phyloP scores from a whole-genome alignment of 106 monocot species.

The Amphibolis antarctica region DNA sequence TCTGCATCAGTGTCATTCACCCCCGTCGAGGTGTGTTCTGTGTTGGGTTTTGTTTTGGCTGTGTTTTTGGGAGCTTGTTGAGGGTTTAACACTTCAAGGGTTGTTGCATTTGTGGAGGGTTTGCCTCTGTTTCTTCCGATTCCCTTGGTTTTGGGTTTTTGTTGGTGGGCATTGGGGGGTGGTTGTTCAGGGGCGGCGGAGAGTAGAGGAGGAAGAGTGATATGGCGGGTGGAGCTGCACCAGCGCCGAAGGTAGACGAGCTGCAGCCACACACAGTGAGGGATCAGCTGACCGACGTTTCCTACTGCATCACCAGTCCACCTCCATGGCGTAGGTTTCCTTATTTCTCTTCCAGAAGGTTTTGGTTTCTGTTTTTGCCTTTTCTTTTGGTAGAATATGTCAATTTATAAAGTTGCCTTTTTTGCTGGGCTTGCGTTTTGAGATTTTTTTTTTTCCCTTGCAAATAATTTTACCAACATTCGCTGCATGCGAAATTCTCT shows the following conservation, averaged over 20 bases:
- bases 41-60: no score
- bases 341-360: neutral
- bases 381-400: neutral
- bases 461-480: no score
- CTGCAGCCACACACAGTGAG: conserved; percentile 31
- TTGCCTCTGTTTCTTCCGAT: neutral
- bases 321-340: conserved; percentile 36
- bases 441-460: no score
- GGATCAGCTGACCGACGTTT: conserved; percentile 30
- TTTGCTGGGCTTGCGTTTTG: neutral
- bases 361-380: neutral
- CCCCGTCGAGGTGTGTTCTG: no score
- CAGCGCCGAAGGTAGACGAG: conserved; percentile 25
- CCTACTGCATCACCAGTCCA: conserved; percentile 40
- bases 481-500: no score
- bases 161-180: neutral
- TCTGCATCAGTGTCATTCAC: no score
- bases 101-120: no score
- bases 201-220: neutral
- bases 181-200: neutral
- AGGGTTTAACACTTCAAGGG: no score
- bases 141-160: neutral
- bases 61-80: no score
- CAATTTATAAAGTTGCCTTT: neutral
- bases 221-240: conserved; percentile 30